These are phyloP conservation scores for Paramecium pentaurelia DNA, from an alignment of 73 alveolate genomes.

Conservation along the genomic window DNA sequence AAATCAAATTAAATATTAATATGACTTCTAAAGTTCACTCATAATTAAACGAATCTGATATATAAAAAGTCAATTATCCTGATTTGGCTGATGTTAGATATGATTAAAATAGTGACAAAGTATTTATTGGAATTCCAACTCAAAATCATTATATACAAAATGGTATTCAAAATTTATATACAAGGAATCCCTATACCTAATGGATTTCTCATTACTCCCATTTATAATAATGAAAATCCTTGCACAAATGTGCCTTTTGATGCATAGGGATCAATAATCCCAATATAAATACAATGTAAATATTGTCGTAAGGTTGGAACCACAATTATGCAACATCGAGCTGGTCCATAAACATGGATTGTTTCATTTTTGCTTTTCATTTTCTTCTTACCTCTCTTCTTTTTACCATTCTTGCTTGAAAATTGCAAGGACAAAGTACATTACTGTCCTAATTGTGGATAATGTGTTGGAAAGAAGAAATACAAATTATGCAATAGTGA, in stretches of 20 bases:
- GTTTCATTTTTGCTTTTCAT: neutral
- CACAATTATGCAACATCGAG: neutral
- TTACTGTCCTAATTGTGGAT: conserved; percentile 2
- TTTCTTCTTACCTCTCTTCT: neutral
- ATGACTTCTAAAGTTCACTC: neutral
- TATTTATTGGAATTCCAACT: neutral
- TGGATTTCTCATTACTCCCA: neutral
- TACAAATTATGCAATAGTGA: neutral
- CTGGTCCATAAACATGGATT: neutral
- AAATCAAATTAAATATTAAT: neutral
- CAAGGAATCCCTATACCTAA: neutral
- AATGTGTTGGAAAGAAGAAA: conserved; percentile 18
- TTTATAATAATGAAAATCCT: neutral
- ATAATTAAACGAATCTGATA: neutral
- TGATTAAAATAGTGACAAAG: neutral
- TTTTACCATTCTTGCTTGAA: neutral
- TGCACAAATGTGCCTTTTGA: neutral
- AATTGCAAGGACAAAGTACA: conserved; percentile 25
- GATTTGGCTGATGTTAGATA: neutral
- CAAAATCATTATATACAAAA: neutral
- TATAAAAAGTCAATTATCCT: neutral
- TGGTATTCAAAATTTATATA: neutral
- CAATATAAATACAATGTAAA: neutral
- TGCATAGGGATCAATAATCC: neutral
- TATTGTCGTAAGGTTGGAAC: neutral